Base-by-base conservation (phyloP, 1,284 basidiomycete genomes). In the Naganishia cerealis region DNA sequence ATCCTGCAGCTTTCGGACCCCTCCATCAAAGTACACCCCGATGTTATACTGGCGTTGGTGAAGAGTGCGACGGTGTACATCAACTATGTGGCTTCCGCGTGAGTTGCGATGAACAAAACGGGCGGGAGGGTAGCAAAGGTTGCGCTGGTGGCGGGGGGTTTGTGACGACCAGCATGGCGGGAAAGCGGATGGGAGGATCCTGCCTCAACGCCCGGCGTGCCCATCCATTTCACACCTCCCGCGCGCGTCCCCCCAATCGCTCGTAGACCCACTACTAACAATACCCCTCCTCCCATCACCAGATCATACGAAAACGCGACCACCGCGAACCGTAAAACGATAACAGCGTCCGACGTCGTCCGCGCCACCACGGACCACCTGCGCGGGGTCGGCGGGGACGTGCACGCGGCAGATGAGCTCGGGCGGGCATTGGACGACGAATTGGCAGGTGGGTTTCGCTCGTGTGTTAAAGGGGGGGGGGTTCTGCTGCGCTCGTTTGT, bases 31-130 rank as follows among this genome's bases (percentile, higher is more conserved):
- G 80, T 95, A 70, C 90, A 92, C 74, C 93, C 92, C 73, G 92
- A 95, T 71, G 90, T 89, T 0, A 86, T 92, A 0, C 79, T 89
- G 1, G 90, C 91, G 12, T 83, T 94, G 5, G 84, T 91, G 24
- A 92, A 92, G 75, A 87, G 89, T 26, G 91, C 92, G 2, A 93
- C 91, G 0, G 88, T 94, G 29, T 95, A 94, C 78, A 92, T 96
- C 73, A 92, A 90, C 78, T 94, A 92, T 74, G 82, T 95, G 4
- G 43, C 59, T 15, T 52, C 59, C 40, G 29, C 40, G 54, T 59
- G 39, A n/a, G 50, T 56, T 12, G n/a, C n/a, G n/a, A n/a, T n/a
- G n/a, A n/a, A n/a, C 8, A 15, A 24, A 7, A 3, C 29, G 29
- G 29, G 29, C 29, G 29, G 29, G n/a, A n/a, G n/a, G n/a, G n/a